Percentiles rank a stretch among this genome's conserved stretches.
phyloP scores from a whole-genome alignment of 306 rosid genomes.

The Sindora glabra region DNA sequence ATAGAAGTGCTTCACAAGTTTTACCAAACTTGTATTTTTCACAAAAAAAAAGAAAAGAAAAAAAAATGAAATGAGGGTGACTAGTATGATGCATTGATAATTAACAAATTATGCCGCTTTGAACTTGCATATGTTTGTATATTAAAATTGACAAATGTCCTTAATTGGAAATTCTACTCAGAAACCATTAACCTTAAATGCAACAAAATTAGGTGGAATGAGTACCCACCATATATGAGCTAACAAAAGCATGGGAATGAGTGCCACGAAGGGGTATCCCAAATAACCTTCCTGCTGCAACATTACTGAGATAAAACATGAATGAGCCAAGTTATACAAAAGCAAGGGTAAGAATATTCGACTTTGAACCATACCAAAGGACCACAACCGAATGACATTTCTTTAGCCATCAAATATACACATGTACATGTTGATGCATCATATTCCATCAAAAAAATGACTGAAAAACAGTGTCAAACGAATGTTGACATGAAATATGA shows the following conservation, averaged over 20 bases:
- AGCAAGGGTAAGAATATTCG: neutral
- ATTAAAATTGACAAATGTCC: neutral
- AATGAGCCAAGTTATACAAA: conserved; percentile 11
- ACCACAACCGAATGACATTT: too few relatives aligned
- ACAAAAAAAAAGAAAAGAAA: too few relatives aligned
- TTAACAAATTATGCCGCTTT: neutral
- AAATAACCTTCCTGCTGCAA: conserved; percentile 92
- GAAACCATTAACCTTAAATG: conserved; percentile 10
- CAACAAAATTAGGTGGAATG: conserved; percentile 13
- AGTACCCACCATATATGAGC: conserved; percentile 88
- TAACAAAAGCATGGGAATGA: conserved; percentile 98
- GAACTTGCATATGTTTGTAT: neutral
- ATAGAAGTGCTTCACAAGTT: neutral
- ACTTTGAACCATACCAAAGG: too few relatives aligned
- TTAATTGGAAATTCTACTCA: neutral
- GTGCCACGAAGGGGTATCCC: conserved; percentile 98
- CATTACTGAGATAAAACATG: conserved; percentile 51
- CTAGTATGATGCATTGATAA: too few relatives aligned
- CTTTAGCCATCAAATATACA: too few relatives aligned
- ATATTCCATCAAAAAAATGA: too few relatives aligned
- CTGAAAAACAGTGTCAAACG: too few relatives aligned
- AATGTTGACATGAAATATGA: too few relatives aligned
- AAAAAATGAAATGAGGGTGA: too few relatives aligned
- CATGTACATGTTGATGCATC: too few relatives aligned
- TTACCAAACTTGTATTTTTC: neutral